Evolutionary conservation across 192 early-diverging fungal genomes (phyloP), one percentile per base, ranked within the genome.

Genomic region (Dissophora ornata): DNA sequence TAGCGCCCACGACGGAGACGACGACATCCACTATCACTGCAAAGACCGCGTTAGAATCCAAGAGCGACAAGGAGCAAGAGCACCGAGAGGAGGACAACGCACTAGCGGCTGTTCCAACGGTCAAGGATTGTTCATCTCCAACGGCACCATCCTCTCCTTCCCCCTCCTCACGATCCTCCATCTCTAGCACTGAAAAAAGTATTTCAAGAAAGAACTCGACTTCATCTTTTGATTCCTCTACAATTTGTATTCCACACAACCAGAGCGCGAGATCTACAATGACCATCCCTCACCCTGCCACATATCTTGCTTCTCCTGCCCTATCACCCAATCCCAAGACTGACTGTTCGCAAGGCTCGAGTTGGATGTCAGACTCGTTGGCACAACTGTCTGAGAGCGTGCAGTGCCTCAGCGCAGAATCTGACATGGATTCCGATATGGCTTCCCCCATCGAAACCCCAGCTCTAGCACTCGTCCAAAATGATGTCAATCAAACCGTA

Each of bases 301-400:
- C 29, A n/a, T 56, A 63, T 48, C 45, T 63, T 15, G 60, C 69
- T 11, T 71, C 69, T 4, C 60, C 69, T n/a, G 42, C 54, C 2
- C 45, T 49, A 8, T 71, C 54, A 6, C 60, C 69, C 12, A 62
- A 16, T 19, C 54, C 52, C 6, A 57, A 10, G 2, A 44, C 25
- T 22, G 33, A 49, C 41, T 22, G 34, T 16, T 30, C 18, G 11
- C 34, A 1, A 8, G 21, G 25, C 22, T 24, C 49, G 8, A 48
- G 34, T 6, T 62, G 60, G 60, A 50, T 33, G 16, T 50, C 47
- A 3, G 33, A 24, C 9, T 19, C 45, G 5, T 8, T 44, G 36
- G 26, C 51, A 57, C 38, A 34, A 3, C 40, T 45, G 8, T 19
- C 47, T 21, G 18, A 52, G 49, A 19, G 50, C 15, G 45, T 11